These are phyloP conservation scores for Monilinia laxa DNA, from an alignment of 2,329 filamentous ascomycete genomes.

Conservation along the genomic window DNA sequence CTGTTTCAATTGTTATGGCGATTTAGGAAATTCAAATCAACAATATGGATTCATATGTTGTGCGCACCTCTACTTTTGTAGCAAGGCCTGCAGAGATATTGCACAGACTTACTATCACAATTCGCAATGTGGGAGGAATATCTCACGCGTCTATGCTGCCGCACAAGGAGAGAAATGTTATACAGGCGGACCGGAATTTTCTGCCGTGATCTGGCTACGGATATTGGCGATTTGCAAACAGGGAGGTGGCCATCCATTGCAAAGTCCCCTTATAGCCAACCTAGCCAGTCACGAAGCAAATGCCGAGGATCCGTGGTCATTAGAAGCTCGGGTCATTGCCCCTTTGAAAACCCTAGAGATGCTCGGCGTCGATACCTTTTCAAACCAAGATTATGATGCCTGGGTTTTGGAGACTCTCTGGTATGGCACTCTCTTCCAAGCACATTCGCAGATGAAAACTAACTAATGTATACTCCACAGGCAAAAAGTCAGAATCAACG, in stretches of 20 bases:
- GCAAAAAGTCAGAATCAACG: background rate
- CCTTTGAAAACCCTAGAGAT: background rate
- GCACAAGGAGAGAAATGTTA: too few species aligned
- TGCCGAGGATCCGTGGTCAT: background rate
- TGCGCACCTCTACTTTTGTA: constrained; percentile 15
- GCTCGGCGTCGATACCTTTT: constrained; percentile 1
- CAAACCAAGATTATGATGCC: background rate
- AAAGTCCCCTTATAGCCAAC: background rate
- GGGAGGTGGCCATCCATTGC: background rate
- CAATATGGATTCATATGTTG: constrained; percentile 11
- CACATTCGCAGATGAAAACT: background rate
- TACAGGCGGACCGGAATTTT: background rate
- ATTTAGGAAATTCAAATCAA: background rate
- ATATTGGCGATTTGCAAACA: constrained; percentile 2
- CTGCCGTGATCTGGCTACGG: background rate
- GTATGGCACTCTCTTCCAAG: background rate
- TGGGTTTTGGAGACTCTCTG: constrained; percentile 9
- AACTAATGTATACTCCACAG: background rate
- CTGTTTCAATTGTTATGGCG: background rate
- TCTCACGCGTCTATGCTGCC: background rate
- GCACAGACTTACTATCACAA: constrained; percentile 16
- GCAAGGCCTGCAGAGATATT: constrained; percentile 7
- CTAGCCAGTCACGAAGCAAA: background rate
- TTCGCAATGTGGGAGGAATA: constrained; percentile 11
- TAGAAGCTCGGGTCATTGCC: background rate